Conservation (phyloP, 139 green algal genomes). For the Ulvella scutata region DNA sequence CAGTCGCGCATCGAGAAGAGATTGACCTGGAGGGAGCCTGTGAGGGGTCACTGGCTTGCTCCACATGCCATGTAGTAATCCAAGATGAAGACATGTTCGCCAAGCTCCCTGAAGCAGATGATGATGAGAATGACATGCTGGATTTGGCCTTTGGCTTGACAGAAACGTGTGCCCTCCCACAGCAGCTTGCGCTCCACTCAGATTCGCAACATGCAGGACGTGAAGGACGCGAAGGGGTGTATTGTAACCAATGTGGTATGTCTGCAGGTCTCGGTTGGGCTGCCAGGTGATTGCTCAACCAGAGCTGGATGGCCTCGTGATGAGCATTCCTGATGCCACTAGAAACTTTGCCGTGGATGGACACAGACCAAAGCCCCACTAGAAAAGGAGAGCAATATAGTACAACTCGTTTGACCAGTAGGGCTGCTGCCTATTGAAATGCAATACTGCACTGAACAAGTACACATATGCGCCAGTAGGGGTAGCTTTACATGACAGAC, state of each 20-base stretch:
- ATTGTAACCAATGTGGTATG: not conserved
- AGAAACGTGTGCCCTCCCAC: slow-evolving; percentile 60
- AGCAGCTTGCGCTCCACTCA: not conserved
- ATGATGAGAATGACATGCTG: slow-evolving; percentile 99
- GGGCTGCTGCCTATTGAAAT: too few species aligned
- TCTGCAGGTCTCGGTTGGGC: slow-evolving; percentile 75
- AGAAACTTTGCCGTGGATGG: slow-evolving; percentile 72
- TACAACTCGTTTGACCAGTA: too few species aligned
- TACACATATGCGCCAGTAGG: too few species aligned
- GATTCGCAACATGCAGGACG: not conserved
- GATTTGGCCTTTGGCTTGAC: slow-evolving; percentile 96
- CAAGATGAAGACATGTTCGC: slow-evolving; percentile 75
- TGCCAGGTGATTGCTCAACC: slow-evolving; percentile 82
- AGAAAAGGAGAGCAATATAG: too few species aligned
- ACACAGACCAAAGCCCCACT: slow-evolving; percentile 37
- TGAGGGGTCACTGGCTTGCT: slow-evolving; percentile 92
- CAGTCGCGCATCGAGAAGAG: slow-evolving; percentile 91
- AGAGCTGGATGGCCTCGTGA: slow-evolving; percentile 80
- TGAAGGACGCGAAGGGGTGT: not conserved
- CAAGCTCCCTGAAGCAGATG: slow-evolving; percentile 68
- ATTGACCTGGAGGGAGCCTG: slow-evolving; percentile 96
- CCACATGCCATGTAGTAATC: slow-evolving; percentile 94
- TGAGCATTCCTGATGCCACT: slow-evolving; percentile 81
- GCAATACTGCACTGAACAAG: too few species aligned
- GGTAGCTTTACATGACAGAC: too few species aligned